Base-by-base conservation (phyloP, 148 eudicot species). In the Linanthus parryae region DNA sequence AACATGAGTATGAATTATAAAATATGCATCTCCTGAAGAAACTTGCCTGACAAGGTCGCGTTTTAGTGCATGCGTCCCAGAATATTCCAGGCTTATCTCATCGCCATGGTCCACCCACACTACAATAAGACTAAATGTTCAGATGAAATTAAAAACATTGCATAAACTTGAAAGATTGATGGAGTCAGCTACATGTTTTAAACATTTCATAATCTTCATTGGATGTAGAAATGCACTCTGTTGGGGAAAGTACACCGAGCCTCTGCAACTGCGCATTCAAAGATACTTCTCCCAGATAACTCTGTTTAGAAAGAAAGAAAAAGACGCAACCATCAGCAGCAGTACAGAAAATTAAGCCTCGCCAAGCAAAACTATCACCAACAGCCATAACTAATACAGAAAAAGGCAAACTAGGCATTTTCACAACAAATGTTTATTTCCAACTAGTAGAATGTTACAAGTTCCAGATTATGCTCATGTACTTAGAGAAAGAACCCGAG, bases 21-120 rank as follows among this genome's bases (percentile, higher is more conserved):
- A 43, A 23, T 44, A 10, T 44, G 15, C 21, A 47, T 34, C 40
- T 22, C 22, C 33, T 19, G n/a, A 37, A 34, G 8, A 40, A 15
- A 50, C 20, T 66, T 68, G 87, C 98, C 94, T 77, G 63, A 87
- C 94, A 45, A 92, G 82, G 72, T 92, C 98, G 59, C 98, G 62
- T 72, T 92, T 92, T 57, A 87, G 79, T 22, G 98, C 98, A 69
- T 81, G 83, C 25, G 96, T 87, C 44, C 98, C 96, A 39, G 94
- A 69, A 67, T 92, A 92, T 66, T 80, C 94, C 12, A 87, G 76
- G 79, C 98, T 92, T 65, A 92, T 65, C 73, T 87, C 96, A 65
- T 92, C 98, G n/a, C 98, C 98, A 33, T 84, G 96, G 39, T 87
- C 83, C 66, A 79, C 85, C 98, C 98, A 92, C 63, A 87, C 98